Conservation (phyloP, 129 eudicot species). For the Tagetes erecta region DNA sequence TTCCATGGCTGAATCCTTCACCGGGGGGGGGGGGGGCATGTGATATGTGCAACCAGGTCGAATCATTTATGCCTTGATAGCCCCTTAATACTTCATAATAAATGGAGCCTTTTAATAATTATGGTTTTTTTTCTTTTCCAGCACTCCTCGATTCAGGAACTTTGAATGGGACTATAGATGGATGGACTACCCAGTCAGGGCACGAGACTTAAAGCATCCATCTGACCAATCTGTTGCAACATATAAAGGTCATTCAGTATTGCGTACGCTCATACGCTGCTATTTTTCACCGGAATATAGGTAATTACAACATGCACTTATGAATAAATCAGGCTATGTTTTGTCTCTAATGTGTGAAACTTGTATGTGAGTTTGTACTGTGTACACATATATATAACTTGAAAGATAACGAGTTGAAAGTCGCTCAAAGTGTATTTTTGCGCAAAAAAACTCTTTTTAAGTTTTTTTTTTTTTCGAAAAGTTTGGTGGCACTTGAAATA, state of each 20-base stretch:
- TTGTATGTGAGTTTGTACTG: neutral
- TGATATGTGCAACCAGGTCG: no score
- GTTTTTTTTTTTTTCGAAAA: neutral
- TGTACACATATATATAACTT: neutral
- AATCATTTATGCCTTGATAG: no score
- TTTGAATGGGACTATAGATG: constrained; percentile 94
- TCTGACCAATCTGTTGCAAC: constrained; percentile 81
- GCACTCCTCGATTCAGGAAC: constrained; percentile 52
- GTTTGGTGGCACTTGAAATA: neutral
- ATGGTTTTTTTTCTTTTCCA: constrained; percentile 22
- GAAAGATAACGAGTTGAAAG: neutral
- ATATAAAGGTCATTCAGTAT: constrained; percentile 82
- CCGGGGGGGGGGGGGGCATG: no score
- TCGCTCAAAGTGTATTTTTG: neutral
- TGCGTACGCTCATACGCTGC: constrained; percentile 92
- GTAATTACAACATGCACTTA: constrained; percentile 34
- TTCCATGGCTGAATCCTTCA: no score
- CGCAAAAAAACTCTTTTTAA: neutral
- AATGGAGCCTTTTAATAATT: neutral
- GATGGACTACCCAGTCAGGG: constrained; percentile 89
- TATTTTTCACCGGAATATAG: constrained; percentile 88
- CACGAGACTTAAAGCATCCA: constrained; percentile 61
- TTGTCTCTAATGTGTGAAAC: neutral
- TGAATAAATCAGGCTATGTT: neutral
- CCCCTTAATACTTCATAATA: no score